phyloP scores from a whole-genome alignment of 2,329 filamentous ascomycete species.

The Nemania sp. region DNA sequence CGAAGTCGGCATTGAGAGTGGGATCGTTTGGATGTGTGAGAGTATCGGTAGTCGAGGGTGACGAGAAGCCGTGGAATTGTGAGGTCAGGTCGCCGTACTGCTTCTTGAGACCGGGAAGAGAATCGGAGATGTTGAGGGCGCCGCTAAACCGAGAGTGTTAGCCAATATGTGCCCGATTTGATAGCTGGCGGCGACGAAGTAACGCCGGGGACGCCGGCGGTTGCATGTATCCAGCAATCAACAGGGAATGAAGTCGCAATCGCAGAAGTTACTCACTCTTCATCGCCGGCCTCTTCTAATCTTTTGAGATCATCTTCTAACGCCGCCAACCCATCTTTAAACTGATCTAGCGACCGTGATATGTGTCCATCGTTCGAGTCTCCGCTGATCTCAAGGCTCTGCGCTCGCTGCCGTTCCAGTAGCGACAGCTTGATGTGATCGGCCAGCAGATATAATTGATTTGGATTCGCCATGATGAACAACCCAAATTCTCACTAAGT shows the following conservation, averaged over 20 bases:
- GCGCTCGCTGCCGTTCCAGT: conserved; percentile 85
- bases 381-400: conserved; percentile 75
- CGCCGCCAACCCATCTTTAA: conserved; percentile 76
- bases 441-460: conserved; percentile 87
- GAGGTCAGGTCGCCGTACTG: conserved; percentile 77
- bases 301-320: conserved; percentile 67
- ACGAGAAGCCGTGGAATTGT: conserved; percentile 74
- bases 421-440: conserved; percentile 97
- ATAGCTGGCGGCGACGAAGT: too few relatives aligned
- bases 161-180: conserved; percentile 10
- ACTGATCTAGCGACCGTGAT: conserved; percentile 81
- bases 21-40: conserved; percentile 67
- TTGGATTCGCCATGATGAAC: conserved; percentile 57
- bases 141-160: conserved; percentile 45
- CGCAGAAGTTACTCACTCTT: conserved; percentile 52
- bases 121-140: conserved; percentile 58
- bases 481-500: conserved; percentile 1
- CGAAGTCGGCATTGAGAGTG: conserved; percentile 64
- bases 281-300: conserved; percentile 65
- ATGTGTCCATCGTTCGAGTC: conserved; percentile 88
- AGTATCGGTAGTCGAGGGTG: conserved; percentile 52
- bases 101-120: conserved; percentile 68
- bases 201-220: too few relatives aligned
- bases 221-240: too few relatives aligned
- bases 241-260: not conserved